phyloP scores from a whole-genome alignment of 2,329 filamentous ascomycete species.

The Xylaria sp. region DNA sequence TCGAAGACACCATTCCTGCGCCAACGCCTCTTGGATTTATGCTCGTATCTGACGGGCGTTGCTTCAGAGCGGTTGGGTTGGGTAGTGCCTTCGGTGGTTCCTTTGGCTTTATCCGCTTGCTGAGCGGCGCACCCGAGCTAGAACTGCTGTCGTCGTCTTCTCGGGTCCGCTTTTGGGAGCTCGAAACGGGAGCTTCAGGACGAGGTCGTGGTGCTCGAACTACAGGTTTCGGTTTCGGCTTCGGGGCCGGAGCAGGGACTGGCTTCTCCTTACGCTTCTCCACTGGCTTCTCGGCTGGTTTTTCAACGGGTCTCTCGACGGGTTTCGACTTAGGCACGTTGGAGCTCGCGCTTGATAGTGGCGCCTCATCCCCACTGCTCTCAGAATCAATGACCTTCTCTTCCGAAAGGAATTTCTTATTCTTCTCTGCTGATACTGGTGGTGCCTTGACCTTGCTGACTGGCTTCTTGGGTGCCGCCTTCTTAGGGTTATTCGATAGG shows the following conservation, averaged over 20 bases:
- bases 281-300: constrained; percentile 15
- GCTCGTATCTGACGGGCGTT: constrained; percentile 52
- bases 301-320: constrained; percentile 23
- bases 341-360: constrained; percentile 42
- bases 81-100: constrained; percentile 40
- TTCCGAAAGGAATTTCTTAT: constrained; percentile 54
- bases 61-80: constrained; percentile 42
- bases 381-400: constrained; percentile 61
- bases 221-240: constrained; percentile 40
- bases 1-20: constrained; percentile 42
- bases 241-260: constrained; percentile 23
- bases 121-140: constrained; percentile 60
- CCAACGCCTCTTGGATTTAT: constrained; percentile 48
- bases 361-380: constrained; percentile 55
- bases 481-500: constrained; percentile 47
- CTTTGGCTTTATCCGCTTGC: constrained; percentile 59
- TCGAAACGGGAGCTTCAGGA: constrained; percentile 39
- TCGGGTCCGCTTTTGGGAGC: constrained; percentile 54
- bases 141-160: constrained; percentile 61
- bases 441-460: constrained; percentile 47
- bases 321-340: constrained; percentile 38
- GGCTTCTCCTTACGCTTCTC: constrained; percentile 34
- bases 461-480: constrained; percentile 45
- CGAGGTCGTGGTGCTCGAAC: constrained; percentile 34
- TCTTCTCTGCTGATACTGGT: constrained; percentile 38